These are phyloP conservation scores for Phytophthora capsici DNA, from an alignment of 352 stramenopile genomes.

Conservation along the genomic window DNA sequence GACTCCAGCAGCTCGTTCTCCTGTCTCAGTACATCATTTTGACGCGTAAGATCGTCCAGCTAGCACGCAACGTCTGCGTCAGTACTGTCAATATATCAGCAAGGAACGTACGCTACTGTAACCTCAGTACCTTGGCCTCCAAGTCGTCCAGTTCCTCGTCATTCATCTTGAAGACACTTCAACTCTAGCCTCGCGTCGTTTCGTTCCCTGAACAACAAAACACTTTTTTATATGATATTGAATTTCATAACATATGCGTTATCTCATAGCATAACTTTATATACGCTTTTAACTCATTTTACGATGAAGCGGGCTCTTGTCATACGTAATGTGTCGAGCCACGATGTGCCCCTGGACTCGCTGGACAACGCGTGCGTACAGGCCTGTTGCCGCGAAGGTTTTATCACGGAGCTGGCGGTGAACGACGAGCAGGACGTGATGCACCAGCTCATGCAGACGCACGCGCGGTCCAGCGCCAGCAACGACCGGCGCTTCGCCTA, in stretches of 20 bases:
- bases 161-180: conserved; percentile 40
- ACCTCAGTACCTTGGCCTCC: conserved; percentile 57
- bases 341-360: conserved; percentile 74
- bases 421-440: conserved; percentile 62
- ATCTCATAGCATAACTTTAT: too few species aligned
- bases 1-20: conserved; percentile 93
- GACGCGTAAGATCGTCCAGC: conserved; percentile 86
- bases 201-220: conserved; percentile 4
- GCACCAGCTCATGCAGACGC: conserved; percentile 64
- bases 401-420: conserved; percentile 75
- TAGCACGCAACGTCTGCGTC: conserved; percentile 21
- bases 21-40: conserved; percentile 90
- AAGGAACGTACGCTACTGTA: too few species aligned
- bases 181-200: conserved; percentile 34
- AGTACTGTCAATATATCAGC: background rate
- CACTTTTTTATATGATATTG: background rate
- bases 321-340: conserved; percentile 77
- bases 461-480: conserved; percentile 33
- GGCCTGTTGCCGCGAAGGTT: conserved; percentile 63
- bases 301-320: conserved; percentile 80
- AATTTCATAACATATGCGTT: background rate
- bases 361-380: conserved; percentile 83
- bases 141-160: conserved; percentile 80
- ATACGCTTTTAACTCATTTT: too few species aligned
- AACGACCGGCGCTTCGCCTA: conserved; percentile 22